These are phyloP conservation scores for Daldinia concentrica DNA, from an alignment of 495 filamentous ascomycete genomes.

Conservation along the genomic window DNA sequence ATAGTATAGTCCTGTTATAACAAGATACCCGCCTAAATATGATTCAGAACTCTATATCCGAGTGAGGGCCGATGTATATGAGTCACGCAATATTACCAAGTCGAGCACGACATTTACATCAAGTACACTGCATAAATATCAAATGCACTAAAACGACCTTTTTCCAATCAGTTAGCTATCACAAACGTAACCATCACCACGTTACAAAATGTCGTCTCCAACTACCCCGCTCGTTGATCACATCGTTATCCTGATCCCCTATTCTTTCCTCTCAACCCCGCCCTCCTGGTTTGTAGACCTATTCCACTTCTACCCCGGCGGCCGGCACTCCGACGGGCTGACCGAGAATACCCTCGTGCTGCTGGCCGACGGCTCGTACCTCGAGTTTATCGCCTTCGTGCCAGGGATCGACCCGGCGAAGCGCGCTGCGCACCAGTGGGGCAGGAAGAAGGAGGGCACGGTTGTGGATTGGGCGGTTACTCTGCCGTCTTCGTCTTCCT, in stretches of 20 bases:
- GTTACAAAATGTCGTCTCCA: slow-evolving; percentile 14
- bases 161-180: background rate
- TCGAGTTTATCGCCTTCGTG: slow-evolving; percentile 69
- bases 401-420: slow-evolving; percentile 50
- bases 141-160: background rate
- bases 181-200: background rate
- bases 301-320: slow-evolving; percentile 66
- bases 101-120: slow-evolving; percentile 38
- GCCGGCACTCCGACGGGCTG: slow-evolving; percentile 59
- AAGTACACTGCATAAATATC: slow-evolving; percentile 2
- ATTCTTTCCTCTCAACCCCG: slow-evolving; percentile 48
- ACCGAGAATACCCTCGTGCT: slow-evolving; percentile 67
- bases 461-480: slow-evolving; percentile 67
- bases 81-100: slow-evolving; percentile 36
- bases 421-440: slow-evolving; percentile 62
- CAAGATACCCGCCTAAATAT: slow-evolving; percentile 20
- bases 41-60: slow-evolving; percentile 5
- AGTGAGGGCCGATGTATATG: slow-evolving; percentile 17
- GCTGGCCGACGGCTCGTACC: slow-evolving; percentile 65
- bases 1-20: background rate
- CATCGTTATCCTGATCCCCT: slow-evolving; percentile 65
- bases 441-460: slow-evolving; percentile 51
- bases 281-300: slow-evolving; percentile 59
- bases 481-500: slow-evolving; percentile 4
- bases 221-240: slow-evolving; percentile 59